Evolutionary conservation across 1,284 basidiomycete genomes (phyloP), one percentile per base, ranked within the genome.

Genomic region (Veloporphyrellus conicus): DNA sequence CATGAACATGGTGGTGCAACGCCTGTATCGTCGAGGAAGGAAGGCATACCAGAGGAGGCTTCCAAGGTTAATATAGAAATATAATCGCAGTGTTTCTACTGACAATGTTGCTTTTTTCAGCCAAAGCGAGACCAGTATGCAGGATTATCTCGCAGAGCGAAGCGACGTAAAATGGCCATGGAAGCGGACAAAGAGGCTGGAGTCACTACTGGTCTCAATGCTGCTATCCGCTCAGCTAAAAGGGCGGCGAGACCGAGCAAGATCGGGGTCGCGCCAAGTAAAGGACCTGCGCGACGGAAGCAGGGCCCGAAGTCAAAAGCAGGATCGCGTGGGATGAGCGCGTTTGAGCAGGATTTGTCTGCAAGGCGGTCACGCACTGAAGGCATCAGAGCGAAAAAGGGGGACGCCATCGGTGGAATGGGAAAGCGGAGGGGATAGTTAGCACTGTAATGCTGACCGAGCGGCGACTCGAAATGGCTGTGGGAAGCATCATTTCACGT

Each of bases 191-290:
- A 79, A 42, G 81, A 81, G 52, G 52, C 69, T 5, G 79, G 76
- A 22, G 81, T 81, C 49, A 70, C 64, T 32, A 73, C 71, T n/a
- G 72, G 75, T 6, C 71, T 87, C 40, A 74, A 78, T 36, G 84
- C 87, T 29, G 82, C 90, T 1, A 87, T 95, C 54, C 86, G 93
- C 43, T 80, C 79, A 11, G 91, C 89, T 9, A 96, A 97, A 70
- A 93, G 87, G 69, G 75, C 82, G 9, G 68, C 72, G 22, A 78
- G 79, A 55, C 84, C 84, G 1, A 39, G 45, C 22, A 77, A 73
- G 59, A 72, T 76, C 27, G 69, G 70, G 19, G 47, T 56, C 15
- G 29, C 33, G 52, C 60, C 45, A 52, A 56, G 46, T 53, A 57
- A 49, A 45, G 49, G 20, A 39, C 25, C 52, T 2, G 32, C 52